These are phyloP conservation scores for Fusarium sp. DNA, from an alignment of 2,329 filamentous ascomycete genomes.

Conservation along the genomic window DNA sequence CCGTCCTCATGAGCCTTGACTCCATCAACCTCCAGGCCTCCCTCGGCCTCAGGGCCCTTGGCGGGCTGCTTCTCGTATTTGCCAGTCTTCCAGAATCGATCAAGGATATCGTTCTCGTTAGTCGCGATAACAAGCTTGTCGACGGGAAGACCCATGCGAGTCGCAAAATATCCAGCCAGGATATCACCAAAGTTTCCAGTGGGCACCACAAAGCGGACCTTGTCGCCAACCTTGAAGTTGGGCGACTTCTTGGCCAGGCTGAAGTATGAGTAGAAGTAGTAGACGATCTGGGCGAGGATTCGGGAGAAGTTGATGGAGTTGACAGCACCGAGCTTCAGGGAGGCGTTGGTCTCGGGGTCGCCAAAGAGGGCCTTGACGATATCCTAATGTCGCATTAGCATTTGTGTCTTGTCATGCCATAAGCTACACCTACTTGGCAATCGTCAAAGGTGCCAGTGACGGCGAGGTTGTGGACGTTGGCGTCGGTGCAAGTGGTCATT, in stretches of 20 bases:
- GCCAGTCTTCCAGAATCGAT: conserved; percentile 93
- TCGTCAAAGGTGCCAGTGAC: conserved; percentile 95
- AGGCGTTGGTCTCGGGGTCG: conserved; percentile 84
- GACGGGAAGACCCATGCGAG: conserved; percentile 86
- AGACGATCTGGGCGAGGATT: conserved; percentile 95
- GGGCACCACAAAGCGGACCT: conserved; percentile 87
- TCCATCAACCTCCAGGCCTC: conserved; percentile 72
- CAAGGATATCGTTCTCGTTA: conserved; percentile 96
- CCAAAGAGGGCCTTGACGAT: conserved; percentile 94
- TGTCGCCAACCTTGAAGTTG: conserved; percentile 71
- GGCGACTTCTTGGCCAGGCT: conserved; percentile 71
- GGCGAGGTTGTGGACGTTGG: conserved; percentile 91
- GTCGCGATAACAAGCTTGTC: conserved; percentile 93
- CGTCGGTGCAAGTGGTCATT: conserved; percentile 93
- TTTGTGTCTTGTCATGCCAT: accelerated
- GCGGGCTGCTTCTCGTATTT: conserved; percentile 86
- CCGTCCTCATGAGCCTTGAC: conserved; percentile 74
- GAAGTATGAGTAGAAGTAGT: conserved; percentile 98
- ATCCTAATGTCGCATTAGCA: conserved; percentile 35
- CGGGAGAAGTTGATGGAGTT: conserved; percentile 98
- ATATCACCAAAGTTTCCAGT: conserved; percentile 97
- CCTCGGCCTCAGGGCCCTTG: conserved; percentile 66
- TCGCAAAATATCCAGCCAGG: conserved; percentile 91
- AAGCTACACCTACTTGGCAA: conserved; percentile 73
- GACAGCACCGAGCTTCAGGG: conserved; percentile 87